Evolutionary conservation across 805 yeast species (phyloP), one percentile per base, ranked within the genome.

Genomic region (Candida silvicultrix): DNA sequence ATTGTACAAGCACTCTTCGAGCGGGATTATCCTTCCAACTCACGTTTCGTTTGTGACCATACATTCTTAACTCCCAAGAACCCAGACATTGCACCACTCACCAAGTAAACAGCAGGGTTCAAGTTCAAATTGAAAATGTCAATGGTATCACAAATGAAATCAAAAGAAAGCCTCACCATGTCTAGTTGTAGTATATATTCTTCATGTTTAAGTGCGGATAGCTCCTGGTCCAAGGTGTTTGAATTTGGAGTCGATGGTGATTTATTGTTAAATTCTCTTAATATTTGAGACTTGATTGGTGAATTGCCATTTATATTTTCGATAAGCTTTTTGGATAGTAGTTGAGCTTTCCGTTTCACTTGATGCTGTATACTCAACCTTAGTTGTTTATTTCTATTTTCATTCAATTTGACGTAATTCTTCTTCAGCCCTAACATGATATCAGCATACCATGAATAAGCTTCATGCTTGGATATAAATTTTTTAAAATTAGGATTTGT

Each of bases 381-480:
- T 52, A 73, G 64, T 54, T 80, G 84, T 51, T 71, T 70, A 38
- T 69, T 74, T 14, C 64, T 61, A 21, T 78, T 64, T n/a, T 56
- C 57, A 38, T 65, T 65, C 43, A 78, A 63, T 45, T 69, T 68
- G 16, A 60, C 64, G 57, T 73, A 71, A 20, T 80, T 75, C 46
- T 73, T 73, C 58, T 78, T 76, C 43, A 83, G 59, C 1, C 80
- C 80, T 15, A 81, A 60, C 47, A 83, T 51, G 18, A 85, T 78
- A 56, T 80, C 85, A 45, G 72, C 71, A 65, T 80, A 81, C 90
- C 92, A 84, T 0, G 87, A 80, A 35, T 76, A 65, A 2, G 81
- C 69, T 61, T 81, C 88, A 59, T 85, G 88, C 55, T 71, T 70
- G 4, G 66, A 62, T 5, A 77, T 80, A 43, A 75, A 51, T 14